These are phyloP conservation scores for Glycyrrhiza uralensis DNA, from an alignment of 306 rosid genomes.

Conservation along the genomic window DNA sequence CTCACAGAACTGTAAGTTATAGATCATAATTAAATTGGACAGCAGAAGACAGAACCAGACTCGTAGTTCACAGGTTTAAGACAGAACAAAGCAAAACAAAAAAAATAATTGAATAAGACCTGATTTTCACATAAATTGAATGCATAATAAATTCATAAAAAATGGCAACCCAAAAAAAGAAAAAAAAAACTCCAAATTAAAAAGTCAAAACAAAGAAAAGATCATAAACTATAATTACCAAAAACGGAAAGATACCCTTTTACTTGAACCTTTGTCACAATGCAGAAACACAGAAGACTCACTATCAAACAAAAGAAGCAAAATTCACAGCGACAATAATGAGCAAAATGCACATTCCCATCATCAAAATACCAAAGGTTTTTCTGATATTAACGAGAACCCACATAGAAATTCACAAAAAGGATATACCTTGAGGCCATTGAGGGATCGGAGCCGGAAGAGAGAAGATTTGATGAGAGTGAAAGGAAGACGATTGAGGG, in stretches of 20 bases:
- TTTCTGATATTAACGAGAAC: neutral
- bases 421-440: constrained; percentile 71
- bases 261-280: neutral
- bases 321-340: neutral
- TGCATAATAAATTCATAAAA: neutral
- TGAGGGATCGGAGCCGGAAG: constrained; percentile 59
- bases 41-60: neutral
- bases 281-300: neutral
- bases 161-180: too few species aligned
- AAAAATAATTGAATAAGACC: neutral
- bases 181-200: too few species aligned
- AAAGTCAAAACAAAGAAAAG: too few species aligned
- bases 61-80: neutral
- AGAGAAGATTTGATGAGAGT: constrained; percentile 45
- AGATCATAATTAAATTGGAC: neutral
- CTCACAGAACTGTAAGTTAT: neutral
- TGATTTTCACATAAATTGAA: neutral
- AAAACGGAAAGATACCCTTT: neutral
- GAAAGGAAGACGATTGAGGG: constrained; percentile 21
- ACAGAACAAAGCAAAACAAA: neutral
- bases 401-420: neutral
- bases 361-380: neutral
- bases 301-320: neutral
- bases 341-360: neutral
- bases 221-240: too few species aligned